Percentiles rank a stretch among this genome's conserved stretches.
These are phyloP conservation scores for Mycena filopes DNA, from an alignment of 768 basidiomycete genomes.

Conservation along the genomic window DNA sequence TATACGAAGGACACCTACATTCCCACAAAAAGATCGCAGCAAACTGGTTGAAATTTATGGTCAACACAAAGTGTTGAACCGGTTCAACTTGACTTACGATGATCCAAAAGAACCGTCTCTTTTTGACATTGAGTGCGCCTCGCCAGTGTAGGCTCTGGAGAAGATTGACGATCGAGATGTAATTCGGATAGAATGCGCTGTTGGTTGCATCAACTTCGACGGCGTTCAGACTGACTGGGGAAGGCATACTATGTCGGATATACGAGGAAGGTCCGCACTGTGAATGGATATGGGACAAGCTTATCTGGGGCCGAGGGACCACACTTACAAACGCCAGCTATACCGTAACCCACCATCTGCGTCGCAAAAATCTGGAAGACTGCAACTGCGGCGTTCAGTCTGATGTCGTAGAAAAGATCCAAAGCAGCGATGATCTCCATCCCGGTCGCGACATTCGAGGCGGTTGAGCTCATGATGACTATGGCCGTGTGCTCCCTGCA, in stretches of 20 bases:
- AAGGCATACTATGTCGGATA: constrained; percentile 60
- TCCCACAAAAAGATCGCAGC: constrained; percentile 61
- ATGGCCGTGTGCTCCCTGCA: constrained; percentile 61
- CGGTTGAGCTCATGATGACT: constrained; percentile 66
- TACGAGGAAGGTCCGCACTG: constrained; percentile 60
- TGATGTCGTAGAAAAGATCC: constrained; percentile 63
- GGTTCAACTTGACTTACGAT: constrained; percentile 48
- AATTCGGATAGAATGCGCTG: constrained; percentile 61
- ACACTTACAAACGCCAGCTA: constrained; percentile 46
- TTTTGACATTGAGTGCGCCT: constrained; percentile 60
- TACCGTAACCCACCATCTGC: constrained; percentile 52
- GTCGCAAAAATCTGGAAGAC: constrained; percentile 68
- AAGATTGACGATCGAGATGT: constrained; percentile 62
- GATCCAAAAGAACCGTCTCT: constrained; percentile 65
- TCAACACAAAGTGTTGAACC: not conserved
- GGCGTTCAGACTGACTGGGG: not conserved
- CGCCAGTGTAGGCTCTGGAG: constrained; percentile 65
- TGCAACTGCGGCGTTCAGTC: constrained; percentile 59
- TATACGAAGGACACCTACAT: constrained; percentile 10
- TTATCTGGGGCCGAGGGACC: not conserved
- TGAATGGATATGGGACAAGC: not conserved
- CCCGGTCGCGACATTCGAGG: constrained; percentile 59
- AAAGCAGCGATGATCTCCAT: constrained; percentile 67
- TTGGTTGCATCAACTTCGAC: not conserved
- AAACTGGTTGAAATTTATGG: constrained; percentile 37